Evolutionary conservation across 2,329 filamentous ascomycete species (phyloP).

Genomic region (Colletotrichum euphorbiae): DNA sequence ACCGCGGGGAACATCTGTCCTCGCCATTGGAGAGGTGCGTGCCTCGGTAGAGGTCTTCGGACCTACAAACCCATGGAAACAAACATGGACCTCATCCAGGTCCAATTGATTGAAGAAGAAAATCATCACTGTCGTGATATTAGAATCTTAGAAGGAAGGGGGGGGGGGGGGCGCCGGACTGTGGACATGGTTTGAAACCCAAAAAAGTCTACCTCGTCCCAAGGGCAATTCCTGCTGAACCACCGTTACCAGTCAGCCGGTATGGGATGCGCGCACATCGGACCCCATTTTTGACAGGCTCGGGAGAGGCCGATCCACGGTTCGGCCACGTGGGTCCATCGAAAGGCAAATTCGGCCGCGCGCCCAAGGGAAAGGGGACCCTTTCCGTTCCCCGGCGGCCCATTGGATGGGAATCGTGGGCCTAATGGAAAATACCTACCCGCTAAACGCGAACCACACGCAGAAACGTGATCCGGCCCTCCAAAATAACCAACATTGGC

Average conservation of each 20-base stretch:
- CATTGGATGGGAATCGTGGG: background rate
- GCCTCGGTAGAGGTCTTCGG: too few species aligned
- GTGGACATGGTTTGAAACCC: background rate
- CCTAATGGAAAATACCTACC: background rate
- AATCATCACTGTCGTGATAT: background rate
- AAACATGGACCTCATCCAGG: background rate
- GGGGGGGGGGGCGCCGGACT: too few species aligned
- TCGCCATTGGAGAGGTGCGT: too few species aligned
- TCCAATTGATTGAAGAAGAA: background rate
- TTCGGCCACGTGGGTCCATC: constrained; percentile 26
- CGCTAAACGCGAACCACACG: background rate
- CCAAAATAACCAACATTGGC: too few species aligned
- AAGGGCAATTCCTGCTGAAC: constrained; percentile 14
- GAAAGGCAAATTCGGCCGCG: constrained; percentile 9
- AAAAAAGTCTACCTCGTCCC: background rate
- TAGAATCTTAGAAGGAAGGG: background rate
- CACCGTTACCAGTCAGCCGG: constrained; percentile 19
- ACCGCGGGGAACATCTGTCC: too few species aligned
- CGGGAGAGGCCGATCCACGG: constrained; percentile 21
- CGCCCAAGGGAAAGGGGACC: background rate
- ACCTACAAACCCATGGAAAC: background rate
- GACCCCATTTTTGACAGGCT: constrained; percentile 24
- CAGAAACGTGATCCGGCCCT: background rate
- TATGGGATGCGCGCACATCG: background rate
- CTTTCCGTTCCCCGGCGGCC: background rate